Percentiles rank a stretch among this genome's conserved stretches.
Evolutionary conservation across 495 filamentous ascomycete species (phyloP).

Genomic region (Neurospora sublineolata): DNA sequence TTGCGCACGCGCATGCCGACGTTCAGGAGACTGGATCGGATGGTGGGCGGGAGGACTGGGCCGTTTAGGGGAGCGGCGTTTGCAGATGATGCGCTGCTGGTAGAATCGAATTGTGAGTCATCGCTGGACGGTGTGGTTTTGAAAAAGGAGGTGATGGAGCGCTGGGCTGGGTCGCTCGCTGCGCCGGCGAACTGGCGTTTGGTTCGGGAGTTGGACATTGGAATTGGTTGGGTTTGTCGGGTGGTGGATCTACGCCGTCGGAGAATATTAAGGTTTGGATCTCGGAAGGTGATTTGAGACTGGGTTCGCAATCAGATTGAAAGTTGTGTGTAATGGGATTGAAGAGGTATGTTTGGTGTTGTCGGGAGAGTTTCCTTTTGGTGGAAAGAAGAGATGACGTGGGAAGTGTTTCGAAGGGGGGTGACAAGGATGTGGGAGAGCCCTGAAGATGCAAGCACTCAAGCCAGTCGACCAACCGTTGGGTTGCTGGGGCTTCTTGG

Average conservation of each 20-base stretch:
- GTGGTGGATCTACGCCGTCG: neutral
- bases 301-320: neutral
- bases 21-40: conserved; percentile 68
- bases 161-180: conserved; percentile 36
- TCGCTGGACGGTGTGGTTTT: neutral
- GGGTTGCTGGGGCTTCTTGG: neutral
- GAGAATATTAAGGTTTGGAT: neutral
- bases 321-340: neutral
- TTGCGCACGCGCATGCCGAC: conserved; percentile 93
- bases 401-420: neutral
- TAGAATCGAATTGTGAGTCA: conserved; percentile 4
- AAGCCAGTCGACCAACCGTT: neutral
- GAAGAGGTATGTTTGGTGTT: neutral
- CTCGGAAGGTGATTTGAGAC: neutral
- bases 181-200: conserved; percentile 43
- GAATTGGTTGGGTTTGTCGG: conserved; percentile 1
- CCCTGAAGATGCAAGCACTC: neutral
- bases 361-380: neutral
- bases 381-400: neutral
- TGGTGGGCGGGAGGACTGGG: conserved; percentile 44
- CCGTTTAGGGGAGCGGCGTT: conserved; percentile 24
- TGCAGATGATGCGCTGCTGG: neutral
- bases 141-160: conserved; percentile 41
- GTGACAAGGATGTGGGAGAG: neutral
- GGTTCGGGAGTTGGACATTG: conserved; percentile 33